phyloP scores from a whole-genome alignment of 352 stramenopile genomes.

The Pythium biforme region DNA sequence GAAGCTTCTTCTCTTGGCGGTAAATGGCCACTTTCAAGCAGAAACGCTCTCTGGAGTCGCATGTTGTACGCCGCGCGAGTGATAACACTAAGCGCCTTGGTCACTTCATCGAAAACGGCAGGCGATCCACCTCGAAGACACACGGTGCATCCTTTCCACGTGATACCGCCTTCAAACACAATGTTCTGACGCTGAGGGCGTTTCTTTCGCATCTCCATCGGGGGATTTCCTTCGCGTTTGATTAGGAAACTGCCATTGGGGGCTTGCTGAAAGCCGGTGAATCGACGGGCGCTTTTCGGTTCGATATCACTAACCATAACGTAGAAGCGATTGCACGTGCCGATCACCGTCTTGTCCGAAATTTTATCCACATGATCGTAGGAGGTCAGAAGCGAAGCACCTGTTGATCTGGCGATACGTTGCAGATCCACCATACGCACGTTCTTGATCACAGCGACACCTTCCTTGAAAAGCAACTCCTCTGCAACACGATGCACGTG shows the following conservation, averaged over 20 bases:
- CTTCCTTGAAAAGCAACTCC: constrained; percentile 71
- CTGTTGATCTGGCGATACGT: constrained; percentile 74
- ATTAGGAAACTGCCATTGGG: constrained; percentile 26
- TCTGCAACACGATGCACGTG: constrained; percentile 86
- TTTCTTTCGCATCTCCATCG: constrained; percentile 36
- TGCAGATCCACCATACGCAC: constrained; percentile 75
- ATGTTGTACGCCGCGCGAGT: constrained; percentile 82
- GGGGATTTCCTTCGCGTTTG: constrained; percentile 1
- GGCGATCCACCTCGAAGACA: constrained; percentile 67
- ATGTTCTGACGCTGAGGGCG: constrained; percentile 79
- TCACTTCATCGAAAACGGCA: constrained; percentile 71
- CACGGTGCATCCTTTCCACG: constrained; percentile 76
- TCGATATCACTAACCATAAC: constrained; percentile 82
- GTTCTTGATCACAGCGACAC: constrained; percentile 86
- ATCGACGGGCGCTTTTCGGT: constrained; percentile 61
- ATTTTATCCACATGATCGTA: constrained; percentile 91
- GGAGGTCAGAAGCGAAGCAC: constrained; percentile 73
- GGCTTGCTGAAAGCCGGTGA: constrained; percentile 40
- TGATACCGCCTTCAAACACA: constrained; percentile 80
- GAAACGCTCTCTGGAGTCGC: constrained; percentile 59
- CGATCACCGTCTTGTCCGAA: constrained; percentile 67
- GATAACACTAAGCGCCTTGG: constrained; percentile 51
- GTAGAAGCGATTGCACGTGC: constrained; percentile 80
- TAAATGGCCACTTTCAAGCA: constrained; percentile 63
- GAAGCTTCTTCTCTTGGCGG: constrained; percentile 40